These are phyloP conservation scores for Tothia fuscella DNA, from an alignment of 2,329 filamentous ascomycete genomes.

Conservation along the genomic window DNA sequence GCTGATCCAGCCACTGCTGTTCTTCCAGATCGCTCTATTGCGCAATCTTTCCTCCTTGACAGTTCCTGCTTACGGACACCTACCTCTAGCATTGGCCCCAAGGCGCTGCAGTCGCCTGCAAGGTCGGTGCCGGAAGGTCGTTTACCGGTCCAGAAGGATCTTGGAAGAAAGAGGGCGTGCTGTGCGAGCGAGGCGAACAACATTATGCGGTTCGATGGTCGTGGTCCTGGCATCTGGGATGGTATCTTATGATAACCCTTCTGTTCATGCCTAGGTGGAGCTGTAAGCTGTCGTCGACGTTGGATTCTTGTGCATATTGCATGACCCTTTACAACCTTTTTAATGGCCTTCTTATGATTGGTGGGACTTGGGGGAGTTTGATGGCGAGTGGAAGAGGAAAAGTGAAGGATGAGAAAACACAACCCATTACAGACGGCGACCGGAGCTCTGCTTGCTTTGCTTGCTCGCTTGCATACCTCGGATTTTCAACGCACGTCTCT, in stretches of 20 bases:
- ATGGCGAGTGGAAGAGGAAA: no score
- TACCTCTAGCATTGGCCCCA: conserved; percentile 16
- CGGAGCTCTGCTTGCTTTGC: no score
- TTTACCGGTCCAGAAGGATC: conserved; percentile 33
- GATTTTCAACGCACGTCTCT: no score
- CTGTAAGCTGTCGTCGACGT: no score
- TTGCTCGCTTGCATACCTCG: no score
- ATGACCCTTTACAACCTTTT: no score
- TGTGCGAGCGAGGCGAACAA: conserved; percentile 47
- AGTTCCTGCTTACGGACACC: conserved; percentile 14
- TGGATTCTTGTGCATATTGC: conserved; percentile 5
- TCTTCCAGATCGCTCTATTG: conserved; percentile 24
- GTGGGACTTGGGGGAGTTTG: no score
- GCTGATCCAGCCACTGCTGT: conserved; percentile 13
- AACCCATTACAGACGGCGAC: no score
- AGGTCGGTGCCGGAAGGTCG: conserved; percentile 28
- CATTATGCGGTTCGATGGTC: conserved; percentile 33
- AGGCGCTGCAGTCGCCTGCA: conserved; percentile 28
- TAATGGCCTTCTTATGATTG: no score
- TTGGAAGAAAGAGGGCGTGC: conserved; percentile 53
- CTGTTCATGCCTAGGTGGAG: background rate
- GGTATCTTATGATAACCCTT: conserved; percentile 38
- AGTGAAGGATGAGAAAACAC: no score
- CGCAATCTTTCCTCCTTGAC: conserved; percentile 21
- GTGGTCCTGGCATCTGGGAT: conserved; percentile 54